Base-by-base conservation (phyloP, 495 filamentous ascomycete species). In the Staphylotrichum tortipilum region DNA sequence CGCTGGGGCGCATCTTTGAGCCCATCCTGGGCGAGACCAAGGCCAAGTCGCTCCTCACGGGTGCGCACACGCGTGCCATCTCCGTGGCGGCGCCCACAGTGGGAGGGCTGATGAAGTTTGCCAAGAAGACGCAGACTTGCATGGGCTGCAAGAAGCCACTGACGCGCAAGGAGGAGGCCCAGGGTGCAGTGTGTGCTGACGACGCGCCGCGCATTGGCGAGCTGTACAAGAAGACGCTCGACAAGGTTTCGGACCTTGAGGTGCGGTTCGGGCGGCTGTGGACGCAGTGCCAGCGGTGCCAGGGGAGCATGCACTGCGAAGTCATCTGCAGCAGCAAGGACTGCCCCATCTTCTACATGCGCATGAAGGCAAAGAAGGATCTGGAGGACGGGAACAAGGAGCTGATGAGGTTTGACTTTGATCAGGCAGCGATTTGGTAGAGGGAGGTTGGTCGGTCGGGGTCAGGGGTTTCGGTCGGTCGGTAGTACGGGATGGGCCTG, bases 311-410 rank as follows among this genome's bases (percentile, higher is more conserved):
- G 76, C 92, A 99, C 69, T 88, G 84, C 61, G 91, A 99, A 69
- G 92, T 99, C 19, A 97, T 99, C 55, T 99, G 92, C 74, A 88
- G 83, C 34, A 89, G 85, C 55, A 85, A 85, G 61, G 92, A 99
- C 69, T 99, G 92, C 62, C 92, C 92, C 4, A 99, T 99, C 55
- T 99, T 96, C 70, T 99, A 99, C 63, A 99, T 97, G 92, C 84
- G 92, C 4, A 99, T 99, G 92, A 99, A 99, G 73, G 90, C 89
- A 22, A 95, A 95, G 80, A 99, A 97, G 73, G 92, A 99, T 65
- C 81, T 97, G 36, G 89, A 96, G 66, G 92, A 99, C 72, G 81
- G 79, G 3, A 89, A 89, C 52, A 95, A 87, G 74, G 94, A 99
- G 63, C 57, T 97, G 60, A 77, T 75, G 62, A 72, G 92, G 62